Evolutionary conservation across 768 basidiomycete genomes (phyloP).

Genomic region (Xerocomus potaroensis): DNA sequence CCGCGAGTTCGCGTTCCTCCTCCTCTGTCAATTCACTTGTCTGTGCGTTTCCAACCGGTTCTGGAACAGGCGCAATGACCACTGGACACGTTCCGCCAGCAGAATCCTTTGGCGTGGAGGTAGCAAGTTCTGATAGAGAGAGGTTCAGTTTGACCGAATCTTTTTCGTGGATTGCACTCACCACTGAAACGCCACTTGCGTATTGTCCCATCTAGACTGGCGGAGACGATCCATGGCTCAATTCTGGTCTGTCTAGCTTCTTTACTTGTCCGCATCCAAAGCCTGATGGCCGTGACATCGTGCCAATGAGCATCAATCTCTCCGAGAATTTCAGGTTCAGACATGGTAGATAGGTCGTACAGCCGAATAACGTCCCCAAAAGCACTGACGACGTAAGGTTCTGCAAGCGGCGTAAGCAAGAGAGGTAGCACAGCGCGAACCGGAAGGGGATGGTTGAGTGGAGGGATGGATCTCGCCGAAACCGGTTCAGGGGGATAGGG

Average conservation of each 20-base stretch:
- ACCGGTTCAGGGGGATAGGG: constrained; percentile 36
- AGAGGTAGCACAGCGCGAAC: constrained; percentile 76
- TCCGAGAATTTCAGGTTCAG: constrained; percentile 66
- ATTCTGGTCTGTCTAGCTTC: constrained; percentile 44
- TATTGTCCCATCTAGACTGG: constrained; percentile 83
- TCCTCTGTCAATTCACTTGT: constrained; percentile 65
- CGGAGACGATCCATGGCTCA: constrained; percentile 80
- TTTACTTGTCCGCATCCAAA: constrained; percentile 59
- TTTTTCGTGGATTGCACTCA: constrained; percentile 20
- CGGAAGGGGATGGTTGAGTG: constrained; percentile 55
- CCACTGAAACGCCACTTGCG: constrained; percentile 79
- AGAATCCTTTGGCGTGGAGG: constrained; percentile 22
- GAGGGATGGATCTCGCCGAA: constrained; percentile 39
- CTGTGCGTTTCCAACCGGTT: constrained; percentile 28
- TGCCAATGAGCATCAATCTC: constrained; percentile 88
- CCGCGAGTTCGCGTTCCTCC: constrained; percentile 85
- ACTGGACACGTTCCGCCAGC: constrained; percentile 14
- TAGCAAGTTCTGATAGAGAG: constrained; percentile 22
- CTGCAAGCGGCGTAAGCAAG: constrained; percentile 53
- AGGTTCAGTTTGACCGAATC: background rate
- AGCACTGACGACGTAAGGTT: constrained; percentile 77
- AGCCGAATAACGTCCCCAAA: constrained; percentile 79
- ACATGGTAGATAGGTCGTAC: constrained; percentile 68
- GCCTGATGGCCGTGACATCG: constrained; percentile 70
- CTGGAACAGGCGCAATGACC: constrained; percentile 26